Evolutionary conservation across 2,329 filamentous ascomycete species (phyloP), one percentile per base, ranked within the genome.

Genomic region (Penicillium frequentans): DNA sequence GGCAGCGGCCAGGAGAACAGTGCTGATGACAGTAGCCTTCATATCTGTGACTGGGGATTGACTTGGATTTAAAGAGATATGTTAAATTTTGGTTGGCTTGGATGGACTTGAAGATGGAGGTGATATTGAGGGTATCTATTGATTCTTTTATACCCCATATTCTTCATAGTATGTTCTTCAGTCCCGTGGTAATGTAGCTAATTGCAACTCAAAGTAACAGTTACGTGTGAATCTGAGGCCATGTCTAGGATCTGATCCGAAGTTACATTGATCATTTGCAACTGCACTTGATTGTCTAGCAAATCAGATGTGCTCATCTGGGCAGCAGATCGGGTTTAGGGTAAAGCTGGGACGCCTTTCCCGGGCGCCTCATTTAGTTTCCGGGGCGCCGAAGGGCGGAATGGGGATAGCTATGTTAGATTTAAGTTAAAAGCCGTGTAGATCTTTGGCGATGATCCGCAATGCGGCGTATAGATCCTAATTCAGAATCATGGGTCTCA

Each of bases 1-100:
- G 42, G 58, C 52, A 50, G 49, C 55, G 29, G 58, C 58, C 35
- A 63, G 54, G 24, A 55, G 24, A 26, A 51, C 16, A 24, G 58
- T 31, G 21, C 46, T 43, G 19, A 63, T 46, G 2, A 56, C 49
- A 6, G 33, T 23, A 33, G 48, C 27, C 54, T 63, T 63, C 62
- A 64, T 64, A 39, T 49, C 57, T 49, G 33, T 19, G 24, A n/a
- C 31, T 23, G 13, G 11, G 44, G 8, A 21, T 33, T 35, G 35
- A 24, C 24, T 33, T 24, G 29, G 6, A 49, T 21, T 14, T 10
- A 9, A 31, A n/a, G 44, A 24, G 46, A 37, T 33, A 10, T 14
- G 39, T 10, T 27, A 16, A 24, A 9, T 33, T 39, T 39, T 46
- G 48, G 14, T n/a, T 14, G 5, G 24, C 16, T 53, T 16, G 9